These are phyloP conservation scores for Aphanomyces astaci DNA, from an alignment of 352 stramenopile genomes.

Conservation along the genomic window DNA sequence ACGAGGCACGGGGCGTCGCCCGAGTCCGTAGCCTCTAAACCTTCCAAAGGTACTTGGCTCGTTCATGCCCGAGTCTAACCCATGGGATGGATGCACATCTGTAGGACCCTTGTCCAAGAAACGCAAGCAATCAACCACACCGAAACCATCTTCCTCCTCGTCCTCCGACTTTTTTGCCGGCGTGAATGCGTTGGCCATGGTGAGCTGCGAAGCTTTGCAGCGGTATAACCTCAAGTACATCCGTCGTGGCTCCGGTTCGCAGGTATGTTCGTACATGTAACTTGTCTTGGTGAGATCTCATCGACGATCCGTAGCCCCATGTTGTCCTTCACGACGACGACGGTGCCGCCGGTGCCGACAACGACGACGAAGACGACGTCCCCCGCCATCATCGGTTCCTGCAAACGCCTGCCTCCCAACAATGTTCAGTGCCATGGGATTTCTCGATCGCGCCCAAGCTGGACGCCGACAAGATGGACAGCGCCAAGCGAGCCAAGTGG, in stretches of 20 bases:
- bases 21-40: background rate
- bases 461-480: background rate
- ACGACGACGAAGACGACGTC: background rate
- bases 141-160: background rate
- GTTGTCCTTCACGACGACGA: too few species aligned
- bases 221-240: background rate
- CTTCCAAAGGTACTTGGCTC: background rate
- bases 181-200: conserved; percentile 17
- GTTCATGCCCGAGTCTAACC: too few species aligned
- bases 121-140: background rate
- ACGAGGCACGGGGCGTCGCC: background rate
- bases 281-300: too few species aligned
- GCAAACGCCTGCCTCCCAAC: background rate
- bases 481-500: conserved; percentile 16
- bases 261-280: too few species aligned
- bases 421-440: background rate
- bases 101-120: conserved; percentile 11
- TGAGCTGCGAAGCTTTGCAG: conserved; percentile 14
- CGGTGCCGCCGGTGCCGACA: too few species aligned
- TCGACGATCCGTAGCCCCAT: too few species aligned
- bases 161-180: conserved; percentile 8
- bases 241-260: too few species aligned
- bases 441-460: conserved; percentile 12
- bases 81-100: too few species aligned
- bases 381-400: background rate